Conservation (phyloP, 345 rosid genomes). For the Geranium brycei region DNA sequence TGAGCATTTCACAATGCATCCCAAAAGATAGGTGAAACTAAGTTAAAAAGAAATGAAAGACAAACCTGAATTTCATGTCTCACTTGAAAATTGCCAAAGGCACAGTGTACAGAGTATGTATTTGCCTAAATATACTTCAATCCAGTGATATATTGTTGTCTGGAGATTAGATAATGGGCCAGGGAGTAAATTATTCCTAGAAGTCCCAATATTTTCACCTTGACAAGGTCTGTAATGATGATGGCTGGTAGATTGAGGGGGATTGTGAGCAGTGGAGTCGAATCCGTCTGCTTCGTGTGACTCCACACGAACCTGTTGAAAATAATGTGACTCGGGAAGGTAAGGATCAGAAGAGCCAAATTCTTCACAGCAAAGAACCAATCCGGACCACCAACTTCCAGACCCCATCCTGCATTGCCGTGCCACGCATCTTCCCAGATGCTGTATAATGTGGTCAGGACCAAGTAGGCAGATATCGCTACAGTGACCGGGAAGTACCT, state of each 20-base stretch:
- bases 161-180: slow-evolving; percentile 71
- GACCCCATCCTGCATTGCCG: slow-evolving; percentile 81
- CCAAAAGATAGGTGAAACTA: too few relatives aligned
- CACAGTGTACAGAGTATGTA: neutral
- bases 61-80: neutral
- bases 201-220: slow-evolving; percentile 69
- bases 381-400: slow-evolving; percentile 86
- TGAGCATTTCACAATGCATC: too few relatives aligned
- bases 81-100: neutral
- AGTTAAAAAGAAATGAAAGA: too few relatives aligned
- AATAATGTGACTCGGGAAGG: slow-evolving; percentile 83
- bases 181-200: slow-evolving; percentile 73
- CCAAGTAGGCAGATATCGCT: slow-evolving; percentile 65
- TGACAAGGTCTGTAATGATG: slow-evolving; percentile 69
- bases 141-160: slow-evolving; percentile 89
- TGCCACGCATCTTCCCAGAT: slow-evolving; percentile 91
- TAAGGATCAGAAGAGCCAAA: slow-evolving; percentile 68
- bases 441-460: slow-evolving; percentile 49
- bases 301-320: slow-evolving; percentile 92
- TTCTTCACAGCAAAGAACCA: slow-evolving; percentile 93
- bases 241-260: slow-evolving; percentile 88
- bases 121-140: slow-evolving; percentile 71
- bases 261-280: slow-evolving; percentile 54
- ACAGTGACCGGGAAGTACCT: slow-evolving; percentile 89
- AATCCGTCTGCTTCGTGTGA: slow-evolving; percentile 48